Base-by-base conservation (phyloP, 2,329 filamentous ascomycete species). In the Calonectria montana region DNA sequence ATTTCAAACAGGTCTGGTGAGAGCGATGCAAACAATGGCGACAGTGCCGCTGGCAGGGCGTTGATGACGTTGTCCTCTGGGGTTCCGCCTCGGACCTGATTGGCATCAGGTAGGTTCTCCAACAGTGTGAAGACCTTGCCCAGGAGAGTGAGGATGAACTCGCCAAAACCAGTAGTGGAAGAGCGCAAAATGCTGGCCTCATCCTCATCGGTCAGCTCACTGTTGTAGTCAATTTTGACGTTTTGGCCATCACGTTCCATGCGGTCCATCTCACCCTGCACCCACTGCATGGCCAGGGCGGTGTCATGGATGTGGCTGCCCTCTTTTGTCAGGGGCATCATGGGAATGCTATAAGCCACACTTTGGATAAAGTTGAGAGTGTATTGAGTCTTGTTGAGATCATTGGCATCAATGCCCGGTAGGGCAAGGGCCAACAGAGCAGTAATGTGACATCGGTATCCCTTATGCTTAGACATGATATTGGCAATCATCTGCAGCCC, bases 31-130 rank as follows among this genome's bases (percentile, higher is more conserved):
- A 99, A 94, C 48, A 99, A 86, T 3, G 97, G 97, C 65, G 94
- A 95, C 73, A 99, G 91, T 0, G 97, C 95, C 9, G 96, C 95
- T 3, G 97, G 97, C 25, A 99, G 86, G 2, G 96, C 97, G 81
- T 98, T 98, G 81, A 98, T 96, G 59, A 99, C 95, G 78, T 96
- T 98, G 79, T 99, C 97, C 83, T 99, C 97, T 0, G 97, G 97
- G 7, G 95, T 97, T 13, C 95, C 95, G 71, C 94, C 95, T 73
- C 96, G 93, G 37, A 98, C 91, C 70, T 96, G 91, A 35, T 95
- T 93, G 12, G 95, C 92, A 84, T 99, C 97, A 1, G 97, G 97
- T 47, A 99, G 86, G 79, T 99, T 99, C 83, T 99, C 97, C 25
- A 99, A 84, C 12, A 99, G 89, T 0, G 96, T 98, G 82, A 99